phyloP scores from a whole-genome alignment of 768 basidiomycete genomes.

The Cyclocybe cylindracea region DNA sequence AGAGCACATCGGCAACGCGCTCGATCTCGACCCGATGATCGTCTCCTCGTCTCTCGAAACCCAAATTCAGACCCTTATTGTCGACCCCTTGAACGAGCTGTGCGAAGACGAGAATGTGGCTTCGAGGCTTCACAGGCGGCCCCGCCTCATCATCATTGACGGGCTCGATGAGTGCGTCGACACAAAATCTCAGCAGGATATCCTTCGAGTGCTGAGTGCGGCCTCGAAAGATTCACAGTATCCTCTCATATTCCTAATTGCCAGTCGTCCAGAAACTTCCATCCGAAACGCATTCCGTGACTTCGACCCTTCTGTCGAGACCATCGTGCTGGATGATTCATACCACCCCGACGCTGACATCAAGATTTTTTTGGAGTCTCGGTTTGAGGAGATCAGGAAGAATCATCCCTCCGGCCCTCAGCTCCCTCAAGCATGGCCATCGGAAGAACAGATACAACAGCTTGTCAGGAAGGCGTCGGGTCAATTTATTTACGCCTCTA shows the following conservation, averaged over 20 bases:
- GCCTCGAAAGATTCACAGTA: not conserved
- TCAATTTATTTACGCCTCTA: conserved; percentile 25
- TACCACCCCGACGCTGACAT: conserved; percentile 5
- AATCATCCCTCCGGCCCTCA: not conserved
- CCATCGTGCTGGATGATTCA: conserved; percentile 2
- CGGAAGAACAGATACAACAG: not conserved
- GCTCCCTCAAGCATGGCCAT: conserved; percentile 18
- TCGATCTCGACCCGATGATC: conserved; percentile 2
- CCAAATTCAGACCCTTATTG: conserved; percentile 5
- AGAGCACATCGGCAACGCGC: not conserved
- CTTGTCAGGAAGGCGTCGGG: conserved; percentile 21
- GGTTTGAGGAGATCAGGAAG: conserved; percentile 1
- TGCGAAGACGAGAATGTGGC: not conserved
- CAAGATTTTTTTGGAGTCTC: not conserved
- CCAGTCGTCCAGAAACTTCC: conserved; percentile 7
- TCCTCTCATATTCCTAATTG: conserved; percentile 9
- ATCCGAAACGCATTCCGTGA: conserved; percentile 5
- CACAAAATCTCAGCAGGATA: not conserved
- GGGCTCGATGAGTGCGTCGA: conserved; percentile 15
- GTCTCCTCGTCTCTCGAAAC: conserved; percentile 3
- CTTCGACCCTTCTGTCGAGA: not conserved
- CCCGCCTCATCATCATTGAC: conserved; percentile 13
- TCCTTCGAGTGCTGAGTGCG: not conserved
- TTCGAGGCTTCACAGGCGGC: not conserved
- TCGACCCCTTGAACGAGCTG: conserved; percentile 1